Percentiles rank a stretch among this genome's conserved stretches.
Evolutionary conservation across 345 rosid species (phyloP).

Genomic region (Gossypioides kirkii): DNA sequence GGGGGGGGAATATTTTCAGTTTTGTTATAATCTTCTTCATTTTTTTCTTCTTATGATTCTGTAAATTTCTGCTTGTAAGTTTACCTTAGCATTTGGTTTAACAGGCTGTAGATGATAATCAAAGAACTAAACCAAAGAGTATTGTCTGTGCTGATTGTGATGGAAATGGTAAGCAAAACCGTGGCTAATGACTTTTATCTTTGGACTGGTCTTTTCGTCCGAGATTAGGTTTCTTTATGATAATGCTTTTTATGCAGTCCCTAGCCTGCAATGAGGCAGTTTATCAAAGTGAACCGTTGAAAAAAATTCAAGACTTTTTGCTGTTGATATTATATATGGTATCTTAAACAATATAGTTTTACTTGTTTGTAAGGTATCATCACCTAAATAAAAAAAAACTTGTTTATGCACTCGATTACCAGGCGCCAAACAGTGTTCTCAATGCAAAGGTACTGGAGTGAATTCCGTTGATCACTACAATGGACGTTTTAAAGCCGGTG

Average conservation of each 20-base stretch:
- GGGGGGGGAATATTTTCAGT: neutral
- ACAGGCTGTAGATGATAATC: constrained; percentile 39
- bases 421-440: neutral
- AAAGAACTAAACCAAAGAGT: neutral
- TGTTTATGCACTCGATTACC: neutral
- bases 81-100: constrained; percentile 11
- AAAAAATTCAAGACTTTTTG: no score
- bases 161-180: neutral
- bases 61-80: neutral
- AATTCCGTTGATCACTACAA: neutral
- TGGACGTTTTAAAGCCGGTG: neutral
- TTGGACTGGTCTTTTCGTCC: neutral
- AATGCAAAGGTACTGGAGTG: neutral
- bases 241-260: no score
- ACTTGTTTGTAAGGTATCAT: no score
- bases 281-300: no score
- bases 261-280: no score
- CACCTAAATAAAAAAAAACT: no score
- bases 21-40: neutral
- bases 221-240: neutral
- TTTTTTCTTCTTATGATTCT: neutral
- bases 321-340: no score
- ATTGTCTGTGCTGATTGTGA: neutral
- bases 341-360: no score
- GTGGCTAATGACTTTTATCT: neutral